phyloP scores from a whole-genome alignment of 108 stramenopile species.

The Aureococcus anophagefferens region DNA sequence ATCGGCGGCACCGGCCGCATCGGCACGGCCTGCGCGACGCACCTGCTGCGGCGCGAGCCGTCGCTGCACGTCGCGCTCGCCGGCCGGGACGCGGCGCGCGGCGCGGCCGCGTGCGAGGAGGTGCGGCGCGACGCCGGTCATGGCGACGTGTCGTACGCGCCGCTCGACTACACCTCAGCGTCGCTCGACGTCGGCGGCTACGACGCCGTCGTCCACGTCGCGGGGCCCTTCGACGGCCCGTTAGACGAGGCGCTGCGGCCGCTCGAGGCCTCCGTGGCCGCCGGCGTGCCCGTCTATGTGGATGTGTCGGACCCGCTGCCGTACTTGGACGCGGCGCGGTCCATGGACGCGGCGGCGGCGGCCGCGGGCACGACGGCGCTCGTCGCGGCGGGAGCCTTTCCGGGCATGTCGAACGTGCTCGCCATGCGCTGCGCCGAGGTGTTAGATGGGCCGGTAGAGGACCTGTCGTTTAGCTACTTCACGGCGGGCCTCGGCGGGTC shows the following conservation, averaged over 20 bases:
- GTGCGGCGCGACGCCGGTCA: too few species aligned
- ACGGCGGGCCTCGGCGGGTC: conserved; percentile 51
- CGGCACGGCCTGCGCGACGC: conserved; percentile 41
- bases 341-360: background rate
- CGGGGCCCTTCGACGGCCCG: conserved; percentile 43
- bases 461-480: conserved; percentile 54
- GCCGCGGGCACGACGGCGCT: conserved; percentile 41
- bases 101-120: conserved; percentile 22
- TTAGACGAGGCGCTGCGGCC: conserved; percentile 23
- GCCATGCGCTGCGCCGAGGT: conserved; percentile 39
- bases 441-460: conserved; percentile 16
- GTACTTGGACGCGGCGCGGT: conserved; percentile 27
- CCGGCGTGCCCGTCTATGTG: conserved; percentile 34
- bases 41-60: conserved; percentile 29
- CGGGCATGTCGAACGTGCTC: conserved; percentile 52
- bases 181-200: background rate
- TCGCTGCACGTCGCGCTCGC: conserved; percentile 28
- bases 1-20: conserved; percentile 43
- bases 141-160: conserved; percentile 7
- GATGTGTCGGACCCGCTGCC: conserved; percentile 50
- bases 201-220: conserved; percentile 46
- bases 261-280: conserved; percentile 5
- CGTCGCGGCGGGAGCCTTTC: conserved; percentile 52
- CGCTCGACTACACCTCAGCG: background rate
- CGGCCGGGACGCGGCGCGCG: conserved; percentile 21